These are phyloP conservation scores for Solanum pinnatisectum DNA, from an alignment of 257 asterid species.

Conservation along the genomic window DNA sequence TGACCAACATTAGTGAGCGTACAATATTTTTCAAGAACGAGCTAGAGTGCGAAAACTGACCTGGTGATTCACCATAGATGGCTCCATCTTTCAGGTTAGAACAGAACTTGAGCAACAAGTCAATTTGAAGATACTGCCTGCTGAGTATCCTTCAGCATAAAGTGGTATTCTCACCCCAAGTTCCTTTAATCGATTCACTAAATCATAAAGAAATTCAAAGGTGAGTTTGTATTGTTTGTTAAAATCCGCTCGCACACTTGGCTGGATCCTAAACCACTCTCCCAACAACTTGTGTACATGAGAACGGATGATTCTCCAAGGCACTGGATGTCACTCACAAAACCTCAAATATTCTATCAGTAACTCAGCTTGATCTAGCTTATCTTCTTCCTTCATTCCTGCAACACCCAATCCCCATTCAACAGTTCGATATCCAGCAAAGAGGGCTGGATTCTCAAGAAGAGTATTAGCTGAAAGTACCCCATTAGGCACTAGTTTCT, in stretches of 20 bases:
- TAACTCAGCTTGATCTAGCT: slow-evolving; percentile 64
- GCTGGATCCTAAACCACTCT: slow-evolving; percentile 80
- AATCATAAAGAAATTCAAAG: slow-evolving; percentile 57
- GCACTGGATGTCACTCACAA: slow-evolving; percentile 77
- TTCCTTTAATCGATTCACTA: slow-evolving; percentile 59
- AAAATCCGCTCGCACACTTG: slow-evolving; percentile 56
- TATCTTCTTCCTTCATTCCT: slow-evolving; percentile 28
- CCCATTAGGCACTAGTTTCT: slow-evolving; percentile 68
- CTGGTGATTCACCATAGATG: neutral
- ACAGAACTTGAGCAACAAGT: slow-evolving; percentile 7
- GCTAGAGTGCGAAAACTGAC: neutral
- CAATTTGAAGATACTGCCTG: slow-evolving; percentile 6
- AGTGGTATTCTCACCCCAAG: slow-evolving; percentile 64
- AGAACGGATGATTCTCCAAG: slow-evolving; percentile 92
- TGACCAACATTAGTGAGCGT: neutral
- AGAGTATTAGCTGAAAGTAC: slow-evolving; percentile 87
- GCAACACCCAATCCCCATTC: slow-evolving; percentile 47
- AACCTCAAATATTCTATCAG: slow-evolving; percentile 58
- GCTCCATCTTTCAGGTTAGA: neutral
- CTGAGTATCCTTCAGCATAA: slow-evolving; percentile 24
- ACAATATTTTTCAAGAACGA: neutral
- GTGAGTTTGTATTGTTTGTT: slow-evolving; percentile 59
- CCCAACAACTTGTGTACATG: slow-evolving; percentile 90
- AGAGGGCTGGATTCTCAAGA: slow-evolving; percentile 85
- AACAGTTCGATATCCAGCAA: slow-evolving; percentile 64